Evolutionary conservation across 176 grass and related monocot genomes (phyloP).

Genomic region (Aegilops sharonensis): DNA sequence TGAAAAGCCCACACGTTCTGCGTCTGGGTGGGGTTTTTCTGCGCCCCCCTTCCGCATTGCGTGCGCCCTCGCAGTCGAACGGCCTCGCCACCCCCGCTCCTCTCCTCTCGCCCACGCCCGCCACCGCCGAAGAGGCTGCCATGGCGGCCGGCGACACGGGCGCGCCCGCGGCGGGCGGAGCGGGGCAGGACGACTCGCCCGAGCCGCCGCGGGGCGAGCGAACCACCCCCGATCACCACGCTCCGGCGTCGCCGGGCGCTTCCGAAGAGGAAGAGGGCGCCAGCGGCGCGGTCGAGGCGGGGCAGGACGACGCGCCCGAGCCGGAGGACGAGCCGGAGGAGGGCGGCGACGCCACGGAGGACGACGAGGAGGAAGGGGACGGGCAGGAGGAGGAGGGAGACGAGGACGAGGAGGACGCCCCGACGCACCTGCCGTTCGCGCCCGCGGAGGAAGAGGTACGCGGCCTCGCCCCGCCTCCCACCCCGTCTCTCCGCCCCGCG

Average conservation of each 20-base stretch:
- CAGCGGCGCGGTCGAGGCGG: neutral
- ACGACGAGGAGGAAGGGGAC: neutral
- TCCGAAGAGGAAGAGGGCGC: neutral
- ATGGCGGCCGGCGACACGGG: constrained; percentile 3
- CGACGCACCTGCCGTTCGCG: constrained; percentile 76
- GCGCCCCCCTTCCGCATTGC: too few species aligned
- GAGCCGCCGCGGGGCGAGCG: neutral
- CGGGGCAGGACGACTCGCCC: neutral
- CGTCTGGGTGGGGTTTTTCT: neutral
- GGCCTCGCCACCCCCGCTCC: too few species aligned
- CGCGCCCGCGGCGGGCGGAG: neutral
- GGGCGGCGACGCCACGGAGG: neutral
- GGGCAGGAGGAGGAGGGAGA: too few species aligned
- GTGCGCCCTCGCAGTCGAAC: too few species aligned
- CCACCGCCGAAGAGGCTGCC: neutral
- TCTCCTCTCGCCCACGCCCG: neutral
- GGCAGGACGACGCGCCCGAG: constrained; percentile 9
- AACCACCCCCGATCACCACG: neutral
- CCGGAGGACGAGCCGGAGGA: neutral
- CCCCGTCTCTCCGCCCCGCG: neutral
- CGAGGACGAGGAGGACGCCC: constrained; percentile 42
- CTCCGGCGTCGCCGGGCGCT: neutral
- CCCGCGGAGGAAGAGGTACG: constrained; percentile 76
- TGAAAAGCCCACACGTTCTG: neutral
- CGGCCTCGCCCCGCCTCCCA: neutral